Base-by-base conservation (phyloP, 164 flowering plant genomes). In the Aristolochia californica region DNA sequence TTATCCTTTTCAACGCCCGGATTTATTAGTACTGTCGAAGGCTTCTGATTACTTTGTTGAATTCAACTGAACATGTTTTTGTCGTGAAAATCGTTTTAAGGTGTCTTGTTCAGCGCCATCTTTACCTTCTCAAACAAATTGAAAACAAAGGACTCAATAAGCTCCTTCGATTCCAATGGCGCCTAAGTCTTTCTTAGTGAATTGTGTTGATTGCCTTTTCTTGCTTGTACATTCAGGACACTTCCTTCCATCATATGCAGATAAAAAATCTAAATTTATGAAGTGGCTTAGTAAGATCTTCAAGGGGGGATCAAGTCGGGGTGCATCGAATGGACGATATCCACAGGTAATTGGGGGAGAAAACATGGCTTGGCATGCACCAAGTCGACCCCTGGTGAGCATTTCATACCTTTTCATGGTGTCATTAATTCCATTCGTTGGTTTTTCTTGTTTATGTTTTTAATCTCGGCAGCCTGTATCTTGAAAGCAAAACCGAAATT, bases 201-300 rank as follows among this genome's bases (percentile, higher is more conserved):
- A 34, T 8, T 34, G 40, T 34, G 9, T 34, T 34, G 40, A 34
- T 34, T 34, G 40, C 10, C 17, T 27, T 54, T 27, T 27, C 43
- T 54, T 59, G 45, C 21, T 34, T 28, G 26, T 38, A n/a, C 13
- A 65, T 82, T 68, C 83, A 82, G 91, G 91, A 67, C 72, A 72
- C 45, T 62, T 71, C 76, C 77, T 60, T 70, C 74, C 87, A 65
- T 71, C 84, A 0, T 53, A 72, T 64, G 69, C 77, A 64, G 91
- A 82, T 68, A 77, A 78, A 55, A 85, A 80, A 51, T 85, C 87
- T 13, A 67, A 89, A 20, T 69, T 87, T 48, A 80, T 89, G 88
- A 93, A 72, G 74, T 89, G 98, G 98, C 67, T 93, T 55, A 63
- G 83, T 66, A 89, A 83, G 78, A 28, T 93, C 26, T 93, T 93